Percentiles rank a stretch among this genome's conserved stretches.
phyloP scores from a whole-genome alignment of 768 basidiomycete species.

The Floccularia luteovirens region DNA sequence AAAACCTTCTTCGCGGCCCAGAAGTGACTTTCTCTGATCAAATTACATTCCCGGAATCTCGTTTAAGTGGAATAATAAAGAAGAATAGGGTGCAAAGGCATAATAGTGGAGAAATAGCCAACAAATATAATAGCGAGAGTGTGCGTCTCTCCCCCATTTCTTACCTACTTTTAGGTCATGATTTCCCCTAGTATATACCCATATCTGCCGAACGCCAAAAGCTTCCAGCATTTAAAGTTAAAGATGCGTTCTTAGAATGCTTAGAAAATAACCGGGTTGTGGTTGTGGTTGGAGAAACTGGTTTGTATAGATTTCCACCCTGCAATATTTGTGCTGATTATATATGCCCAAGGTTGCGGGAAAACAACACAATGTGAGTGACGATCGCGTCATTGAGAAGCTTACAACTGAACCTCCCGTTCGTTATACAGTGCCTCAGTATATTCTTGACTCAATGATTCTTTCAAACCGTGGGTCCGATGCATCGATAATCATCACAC shows the following conservation, averaged over 20 bases:
- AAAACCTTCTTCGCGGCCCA: slow-evolving; percentile 40
- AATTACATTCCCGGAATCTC: too few species aligned
- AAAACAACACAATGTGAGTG: slow-evolving; percentile 80
- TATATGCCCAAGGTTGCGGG: slow-evolving; percentile 53
- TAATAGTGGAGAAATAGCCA: slow-evolving; percentile 38
- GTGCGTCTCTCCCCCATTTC: too few species aligned
- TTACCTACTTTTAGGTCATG: too few species aligned
- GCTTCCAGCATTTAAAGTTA: slow-evolving; percentile 72
- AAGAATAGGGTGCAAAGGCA: slow-evolving; percentile 11
- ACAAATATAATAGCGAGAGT: slow-evolving; percentile 45
- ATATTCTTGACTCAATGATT: slow-evolving; percentile 82
- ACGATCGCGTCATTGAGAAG: neutral
- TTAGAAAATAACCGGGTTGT: slow-evolving; percentile 60
- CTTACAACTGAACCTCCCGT: neutral
- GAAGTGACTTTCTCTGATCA: slow-evolving; percentile 4
- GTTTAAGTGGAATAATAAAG: too few species aligned
- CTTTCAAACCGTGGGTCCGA: slow-evolving; percentile 46
- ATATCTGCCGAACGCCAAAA: slow-evolving; percentile 49
- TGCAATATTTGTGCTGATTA: neutral
- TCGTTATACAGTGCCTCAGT: slow-evolving; percentile 64
- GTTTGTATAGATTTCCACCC: slow-evolving; percentile 26
- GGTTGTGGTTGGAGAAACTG: slow-evolving; percentile 88
- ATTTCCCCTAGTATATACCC: slow-evolving; percentile 32
- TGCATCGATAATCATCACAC: slow-evolving; percentile 78
- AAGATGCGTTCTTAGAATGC: slow-evolving; percentile 50